Evolutionary conservation across 495 filamentous ascomycete species (phyloP), one percentile per base, ranked within the genome.

Genomic region (Terfezia boudieri): DNA sequence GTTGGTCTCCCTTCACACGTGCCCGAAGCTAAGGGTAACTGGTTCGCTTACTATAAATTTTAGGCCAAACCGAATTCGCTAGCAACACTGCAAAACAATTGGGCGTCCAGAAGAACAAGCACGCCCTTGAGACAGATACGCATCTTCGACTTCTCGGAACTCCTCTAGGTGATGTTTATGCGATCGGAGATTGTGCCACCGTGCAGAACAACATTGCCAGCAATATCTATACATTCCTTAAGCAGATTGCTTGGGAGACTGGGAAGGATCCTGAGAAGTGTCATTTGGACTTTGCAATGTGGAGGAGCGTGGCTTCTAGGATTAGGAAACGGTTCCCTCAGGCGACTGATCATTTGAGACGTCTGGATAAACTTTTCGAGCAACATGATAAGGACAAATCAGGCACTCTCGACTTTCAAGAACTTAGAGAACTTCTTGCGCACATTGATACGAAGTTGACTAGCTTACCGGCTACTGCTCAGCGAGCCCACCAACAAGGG

Each of bases 401-500:
- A 48, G 92, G 92, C 17, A 94, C 86, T 1, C 76, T 99, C 17
- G 86, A 94, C 67, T 95, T 95, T 64, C 79, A 78, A 68, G 92
- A 99, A 67, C 75, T 99, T 7, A 73, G 80, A 49, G 86, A 93
- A 61, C 75, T 99, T 16, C 76, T 99, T 1, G 73, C 79, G 59
- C 86, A 95, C 60, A 93, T 95, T 57, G 86, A 94, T 66, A 82
- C 74, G 57, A 93, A 94, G 63, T 76, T 95, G 17, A 92, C 84
- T 12, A 85, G 80, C 50, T 66, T 95, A 12, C 83, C 84, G 2
- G 85, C 86, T 4, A 87, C 92, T 0, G 92, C 92, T n/a, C 92
- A 99, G 67, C 81, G 92, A 52, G 92, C 92, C 8, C 83, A 96
- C 66, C 92, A 99, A 67, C 92, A 99, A 67, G 92, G 92, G 8